Percentiles rank a stretch among this genome's conserved stretches.
These are phyloP conservation scores for Talaromyces pinophilus DNA, from an alignment of 2,329 filamentous ascomycete genomes.

Conservation along the genomic window DNA sequence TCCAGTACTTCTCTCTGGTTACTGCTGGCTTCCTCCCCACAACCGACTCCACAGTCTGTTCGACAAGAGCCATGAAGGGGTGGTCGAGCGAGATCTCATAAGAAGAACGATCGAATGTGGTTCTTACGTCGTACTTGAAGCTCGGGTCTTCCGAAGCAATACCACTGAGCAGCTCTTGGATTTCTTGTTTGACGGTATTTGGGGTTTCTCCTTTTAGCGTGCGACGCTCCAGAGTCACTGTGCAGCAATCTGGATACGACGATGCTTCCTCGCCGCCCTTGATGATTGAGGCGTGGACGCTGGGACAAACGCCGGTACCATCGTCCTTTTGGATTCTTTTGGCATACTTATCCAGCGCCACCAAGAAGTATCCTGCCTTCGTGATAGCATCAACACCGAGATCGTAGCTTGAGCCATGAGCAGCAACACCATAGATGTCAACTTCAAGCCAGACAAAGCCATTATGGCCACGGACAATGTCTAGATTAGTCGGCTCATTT, in stretches of 20 bases:
- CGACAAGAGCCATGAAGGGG: not conserved
- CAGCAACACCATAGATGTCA: slow-evolving; percentile 38
- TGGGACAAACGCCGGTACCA: not conserved
- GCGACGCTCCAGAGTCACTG: not conserved
- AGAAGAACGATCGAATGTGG: not conserved
- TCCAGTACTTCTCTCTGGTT: not conserved
- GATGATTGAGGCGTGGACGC: not conserved
- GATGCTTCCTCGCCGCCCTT: not conserved
- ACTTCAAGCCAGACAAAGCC: slow-evolving; percentile 49
- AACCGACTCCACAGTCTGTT: not conserved
- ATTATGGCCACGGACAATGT: slow-evolving; percentile 42
- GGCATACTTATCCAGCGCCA: not conserved
- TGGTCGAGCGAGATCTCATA: not conserved
- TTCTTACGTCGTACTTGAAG: not conserved
- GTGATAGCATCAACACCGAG: slow-evolving; percentile 55
- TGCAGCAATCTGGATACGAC: not conserved
- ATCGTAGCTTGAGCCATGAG: slow-evolving; percentile 42
- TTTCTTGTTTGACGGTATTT: not conserved
- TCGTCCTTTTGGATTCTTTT: not conserved
- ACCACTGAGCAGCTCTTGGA: not conserved
- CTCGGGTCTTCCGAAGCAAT: not conserved
- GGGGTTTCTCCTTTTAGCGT: not conserved
- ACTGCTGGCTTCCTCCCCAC: not conserved
- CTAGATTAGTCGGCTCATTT: not conserved
- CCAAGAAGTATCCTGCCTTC: slow-evolving; percentile 36